Evolutionary conservation across 805 yeast species (phyloP), one percentile per base, ranked within the genome.

Genomic region (Pichia pseudocactophila): DNA sequence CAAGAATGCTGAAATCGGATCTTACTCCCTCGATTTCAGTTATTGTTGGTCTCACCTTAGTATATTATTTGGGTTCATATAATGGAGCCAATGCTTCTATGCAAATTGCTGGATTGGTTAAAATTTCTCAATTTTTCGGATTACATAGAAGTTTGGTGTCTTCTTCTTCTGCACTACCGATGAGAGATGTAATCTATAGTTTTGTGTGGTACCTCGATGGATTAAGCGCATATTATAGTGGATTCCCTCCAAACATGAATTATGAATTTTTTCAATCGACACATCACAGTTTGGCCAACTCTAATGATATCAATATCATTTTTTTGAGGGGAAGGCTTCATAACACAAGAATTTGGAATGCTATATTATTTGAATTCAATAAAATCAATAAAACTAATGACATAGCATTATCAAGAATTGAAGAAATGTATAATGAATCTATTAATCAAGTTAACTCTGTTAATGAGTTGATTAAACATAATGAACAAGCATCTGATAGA

Each of bases 131-230:
- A 36, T 40, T 42, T 12, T 49, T 48, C 26, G 56, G 55, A 1
- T 39, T 54, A 22, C 56, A 54, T 36, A 43, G 55, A 17, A 46
- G 46, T 25, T 33, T 52, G 10, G 41, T 44, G 7, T 22, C 35
- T 13, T 31, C 35, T 13, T 30, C 42, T 16, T 30, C 44, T 4
- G 36, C 37, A 19, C 40, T 34, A 19, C 51, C 55, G 15, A 34
- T 46, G 22, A 44, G 54, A 35, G 48, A 47, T 34, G 30, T 50
- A 15, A 45, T 53, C 4, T 54, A 54, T 36, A 51, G 50, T 20
- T 53, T 50, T 42, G 47, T 54, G 17, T 44, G 49, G 39, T 50
- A 48, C 37, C 26, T 53, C 28, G 57, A 54, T 42, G 44, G 53
- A 3, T 32, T 54, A n/a, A 32, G 48, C 2, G 44, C 57, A 8